Percentiles rank a stretch among this genome's conserved stretches.
Evolutionary conservation across 768 basidiomycete species (phyloP).

Genomic region (Boletellus emodensis): DNA sequence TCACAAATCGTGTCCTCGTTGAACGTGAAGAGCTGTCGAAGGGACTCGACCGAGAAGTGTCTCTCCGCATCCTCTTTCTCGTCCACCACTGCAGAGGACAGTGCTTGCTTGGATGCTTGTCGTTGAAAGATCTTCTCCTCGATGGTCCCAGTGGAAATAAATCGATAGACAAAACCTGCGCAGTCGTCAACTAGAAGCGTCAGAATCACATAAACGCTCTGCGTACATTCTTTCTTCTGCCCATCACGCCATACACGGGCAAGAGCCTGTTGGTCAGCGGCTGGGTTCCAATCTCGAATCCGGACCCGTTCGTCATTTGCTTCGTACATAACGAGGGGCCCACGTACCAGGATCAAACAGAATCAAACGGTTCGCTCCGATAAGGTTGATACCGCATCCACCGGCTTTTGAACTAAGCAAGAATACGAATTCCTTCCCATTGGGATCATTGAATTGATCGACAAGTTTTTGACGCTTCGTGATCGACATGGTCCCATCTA

Average conservation of each 20-base stretch:
- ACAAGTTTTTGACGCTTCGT: conserved; percentile 92
- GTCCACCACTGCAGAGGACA: conserved; percentile 97
- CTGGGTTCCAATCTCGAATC: conserved; percentile 91
- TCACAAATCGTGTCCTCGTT: conserved; percentile 84
- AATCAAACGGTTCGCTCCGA: conserved; percentile 93
- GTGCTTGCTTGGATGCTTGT: conserved; percentile 92
- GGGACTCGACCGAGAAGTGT: conserved; percentile 86
- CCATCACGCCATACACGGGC: conserved; percentile 99
- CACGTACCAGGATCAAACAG: conserved; percentile 85
- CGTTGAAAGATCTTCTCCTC: conserved; percentile 99
- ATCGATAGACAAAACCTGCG: conserved; percentile 94
- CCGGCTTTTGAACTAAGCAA: conserved; percentile 93
- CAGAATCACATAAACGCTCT: neutral
- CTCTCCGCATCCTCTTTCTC: conserved; percentile 94
- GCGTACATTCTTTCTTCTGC: conserved; percentile 97
- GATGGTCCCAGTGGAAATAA: conserved; percentile 94
- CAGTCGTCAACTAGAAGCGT: neutral
- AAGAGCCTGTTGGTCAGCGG: conserved; percentile 96
- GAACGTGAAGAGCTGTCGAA: conserved; percentile 89
- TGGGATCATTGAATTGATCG: conserved; percentile 92
- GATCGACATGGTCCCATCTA: conserved; percentile 95
- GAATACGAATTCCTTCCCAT: conserved; percentile 92
- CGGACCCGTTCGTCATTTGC: neutral
- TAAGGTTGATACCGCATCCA: conserved; percentile 95
- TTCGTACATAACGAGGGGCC: neutral